phyloP scores from a whole-genome alignment of 805 yeast genomes.

The Zygotorulaspora sp. region DNA sequence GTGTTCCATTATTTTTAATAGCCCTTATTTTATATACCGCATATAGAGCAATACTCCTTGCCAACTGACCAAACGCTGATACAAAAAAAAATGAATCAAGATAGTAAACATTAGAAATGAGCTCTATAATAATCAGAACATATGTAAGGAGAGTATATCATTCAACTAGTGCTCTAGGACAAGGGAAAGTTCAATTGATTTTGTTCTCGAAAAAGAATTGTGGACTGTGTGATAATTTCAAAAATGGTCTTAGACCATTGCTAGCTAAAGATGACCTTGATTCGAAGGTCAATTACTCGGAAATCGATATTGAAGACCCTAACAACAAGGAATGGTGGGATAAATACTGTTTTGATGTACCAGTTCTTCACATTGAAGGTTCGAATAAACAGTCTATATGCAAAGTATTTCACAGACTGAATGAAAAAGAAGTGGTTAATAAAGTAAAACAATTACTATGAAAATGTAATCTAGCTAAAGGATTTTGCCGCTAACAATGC shows the following conservation, averaged over 20 bases:
- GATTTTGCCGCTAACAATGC: background rate
- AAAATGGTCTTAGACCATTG: conserved; percentile 44
- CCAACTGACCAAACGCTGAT: background rate
- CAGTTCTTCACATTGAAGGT: conserved; percentile 63
- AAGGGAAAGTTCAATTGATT: conserved; percentile 38
- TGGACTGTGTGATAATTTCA: conserved; percentile 63
- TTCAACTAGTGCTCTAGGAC: conserved; percentile 5
- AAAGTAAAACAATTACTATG: conserved; percentile 37
- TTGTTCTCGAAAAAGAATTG: conserved; percentile 69
- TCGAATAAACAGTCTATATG: conserved; percentile 42
- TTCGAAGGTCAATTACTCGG: conserved; percentile 35
- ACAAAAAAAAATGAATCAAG: background rate
- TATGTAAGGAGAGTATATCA: conserved; percentile 7
- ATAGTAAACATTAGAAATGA: background rate
- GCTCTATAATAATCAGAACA: background rate
- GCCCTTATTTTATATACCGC: too few species aligned
- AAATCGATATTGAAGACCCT: conserved; percentile 56
- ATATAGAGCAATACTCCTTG: too few species aligned
- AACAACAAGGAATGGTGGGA: conserved; percentile 65
- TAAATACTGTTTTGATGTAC: conserved; percentile 70
- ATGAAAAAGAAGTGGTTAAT: conserved; percentile 49
- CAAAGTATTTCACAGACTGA: conserved; percentile 65
- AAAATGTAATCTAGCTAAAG: background rate
- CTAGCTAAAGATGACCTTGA: conserved; percentile 20
- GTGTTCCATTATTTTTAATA: too few species aligned